Evolutionary conservation across 2,329 filamentous ascomycete species (phyloP), one percentile per base, ranked within the genome.

Genomic region (Coniochaeta hoffmannii): DNA sequence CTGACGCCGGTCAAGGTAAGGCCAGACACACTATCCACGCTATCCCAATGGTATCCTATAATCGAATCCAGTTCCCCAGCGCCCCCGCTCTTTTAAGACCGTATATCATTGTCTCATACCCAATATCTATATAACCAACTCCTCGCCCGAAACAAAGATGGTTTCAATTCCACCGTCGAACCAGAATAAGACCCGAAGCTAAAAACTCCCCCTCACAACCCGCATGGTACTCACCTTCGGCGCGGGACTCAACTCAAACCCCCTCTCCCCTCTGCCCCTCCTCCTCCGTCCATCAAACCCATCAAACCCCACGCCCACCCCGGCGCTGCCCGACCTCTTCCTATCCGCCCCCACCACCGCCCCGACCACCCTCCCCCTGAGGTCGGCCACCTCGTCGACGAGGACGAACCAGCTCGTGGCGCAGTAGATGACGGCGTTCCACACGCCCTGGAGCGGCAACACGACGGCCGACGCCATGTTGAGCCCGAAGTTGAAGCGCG

Each of bases 381-480:
- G 36, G 0, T 57, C 57, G 0, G 26, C 15, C 3, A 60, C 32
- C 60, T 70, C 68, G 9, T 65, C 66, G 6, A 34, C 56, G 15
- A 76, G 71, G 41, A 70, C 60, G 0, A 22, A 51, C 72, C 74
- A 78, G 60, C 77, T 89, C 1, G 87, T 88, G 5, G 80, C 79
- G 57, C 88, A 81, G 70, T 91, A 93, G 55, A 94, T 89, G 53
- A 89, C 72, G 30, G 84, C 81, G 65, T 93, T 93, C 88, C 89
- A 92, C 31, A 90, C 80, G 0, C 89, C 89, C 67, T 93, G 89
- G 1, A 90, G 74, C 0, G 89, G 88, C 4, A 93, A 75, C 0
- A 92, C 88, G 1, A 89, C 76, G 2, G 86, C 85, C 7, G 86
- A 85, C 1, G 82, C 80, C 53, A 90, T 78, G 65, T 88, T 87